Base-by-base conservation (phyloP, 2,329 filamentous ascomycete genomes). In the Leptographium procerum region DNA sequence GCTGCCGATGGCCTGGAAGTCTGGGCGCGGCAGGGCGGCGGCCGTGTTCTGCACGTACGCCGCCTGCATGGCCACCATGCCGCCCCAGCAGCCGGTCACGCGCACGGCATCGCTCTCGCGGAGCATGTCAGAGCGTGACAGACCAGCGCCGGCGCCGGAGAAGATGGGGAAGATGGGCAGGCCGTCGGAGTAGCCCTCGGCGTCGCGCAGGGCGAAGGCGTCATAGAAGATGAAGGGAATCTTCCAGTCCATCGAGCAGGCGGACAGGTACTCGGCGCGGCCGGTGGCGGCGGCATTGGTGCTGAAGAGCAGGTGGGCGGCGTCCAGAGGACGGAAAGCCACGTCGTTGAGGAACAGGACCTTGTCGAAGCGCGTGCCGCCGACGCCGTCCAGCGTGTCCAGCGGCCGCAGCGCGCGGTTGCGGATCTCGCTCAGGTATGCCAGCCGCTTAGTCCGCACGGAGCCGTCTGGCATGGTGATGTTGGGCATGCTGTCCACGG, bases 71-170 rank as follows among this genome's bases (percentile, higher is more conserved):
- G 82, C 82, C 2, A 83, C 84, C 81, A 90, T 89, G 26, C 88
- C 88, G 56, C 86, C 85, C 88, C 87, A 91, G 70, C 88, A 91
- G 62, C 84, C 85, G 64, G 79, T 81, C 1, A 90, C 87, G 10
- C 83, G 79, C 1, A 91, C 86, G 0, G 86, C 81, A 63, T 85
- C 82, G 43, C 69, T 77, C 58, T 82, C 80, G 0, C 72, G 73
- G 1, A 88, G 69, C 22, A 89, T 83, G 66, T 87, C 86, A 5
- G 75, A 73, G 51, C 86, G 77, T 43, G 78, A 83, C n/a, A 71
- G 71, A 0, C 73, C 82, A 16, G 77, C 68, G 1, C 80, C 80
- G 1, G 71, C 73, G 52, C 67, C 70, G 5, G 81, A 77, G 69
- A 88, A 87, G 71, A 84, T 87, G 0, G 87, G 87, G 69, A 81